A percentile compares a stretch with the other conserved stretches of the same genome.
phyloP scores from a whole-genome alignment of 768 basidiomycete genomes.

The Saitozyma sp. region DNA sequence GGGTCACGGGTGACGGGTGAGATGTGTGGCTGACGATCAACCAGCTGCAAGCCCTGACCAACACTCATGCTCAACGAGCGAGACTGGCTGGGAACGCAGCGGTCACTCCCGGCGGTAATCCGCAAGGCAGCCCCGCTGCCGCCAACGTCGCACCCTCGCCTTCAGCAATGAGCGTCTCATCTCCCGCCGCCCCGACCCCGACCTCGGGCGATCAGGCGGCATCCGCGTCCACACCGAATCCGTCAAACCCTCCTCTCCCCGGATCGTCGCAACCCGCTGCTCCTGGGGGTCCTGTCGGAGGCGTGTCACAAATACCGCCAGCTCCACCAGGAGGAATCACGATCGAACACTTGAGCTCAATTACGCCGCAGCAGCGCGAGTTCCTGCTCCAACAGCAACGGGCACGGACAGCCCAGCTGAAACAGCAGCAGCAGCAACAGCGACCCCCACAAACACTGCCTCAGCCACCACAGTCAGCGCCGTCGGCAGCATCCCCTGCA shows the following conservation, averaged over 20 bases:
- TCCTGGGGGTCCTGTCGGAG: too few species aligned
- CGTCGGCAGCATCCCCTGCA: neutral
- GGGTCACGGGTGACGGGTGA: neutral
- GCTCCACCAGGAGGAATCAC: too few species aligned
- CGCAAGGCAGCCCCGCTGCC: too few species aligned
- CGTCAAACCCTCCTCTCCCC: too few species aligned
- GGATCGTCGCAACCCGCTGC: too few species aligned
- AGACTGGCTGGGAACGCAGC: neutral
- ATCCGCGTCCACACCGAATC: too few species aligned
- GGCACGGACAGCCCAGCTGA: conserved; percentile 18
- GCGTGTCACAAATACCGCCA: too few species aligned
- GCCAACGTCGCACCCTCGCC: neutral
- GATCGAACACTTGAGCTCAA: neutral
- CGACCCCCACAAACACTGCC: neutral
- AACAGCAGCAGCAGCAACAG: conserved; percentile 19
- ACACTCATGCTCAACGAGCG: conserved; percentile 23
- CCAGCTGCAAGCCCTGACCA: conserved; percentile 33
- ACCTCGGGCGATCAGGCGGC: conserved; percentile 4
- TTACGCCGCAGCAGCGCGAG: conserved; percentile 28
- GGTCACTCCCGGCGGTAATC: too few species aligned
- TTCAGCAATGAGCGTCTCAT: neutral
- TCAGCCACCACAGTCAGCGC: conserved; percentile 6
- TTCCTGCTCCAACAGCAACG: conserved; percentile 24
- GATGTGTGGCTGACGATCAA: neutral
- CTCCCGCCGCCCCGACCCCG: conserved; percentile 11